Base-by-base conservation (phyloP, 2,329 filamentous ascomycete species). In the Sordariomycetes sp. region DNA sequence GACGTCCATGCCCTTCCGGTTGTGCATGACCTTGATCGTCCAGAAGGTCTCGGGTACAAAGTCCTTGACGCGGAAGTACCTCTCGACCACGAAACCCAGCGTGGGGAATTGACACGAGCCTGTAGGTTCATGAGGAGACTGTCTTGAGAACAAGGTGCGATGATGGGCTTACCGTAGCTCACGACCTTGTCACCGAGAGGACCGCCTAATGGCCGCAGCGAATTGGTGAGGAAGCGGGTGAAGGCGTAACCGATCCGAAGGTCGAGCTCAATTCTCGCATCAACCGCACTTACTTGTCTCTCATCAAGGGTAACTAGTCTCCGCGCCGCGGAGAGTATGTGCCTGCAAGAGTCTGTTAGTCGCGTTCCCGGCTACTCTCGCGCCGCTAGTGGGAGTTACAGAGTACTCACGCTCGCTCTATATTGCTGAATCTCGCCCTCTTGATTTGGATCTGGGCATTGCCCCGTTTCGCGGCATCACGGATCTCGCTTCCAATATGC, bases 71-170 rank as follows among this genome's bases (percentile, higher is more conserved):
- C 89, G 85, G 64, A 96, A 89, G 69, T 97, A 99, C 53, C 92
- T 84, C 69, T 99, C 94, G 7, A 99, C 94, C 1, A 99, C 92
- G 62, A 99, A 99, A 0, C 94, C 94, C 5, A 99, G 77, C 0
- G 94, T 97, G 1, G 94, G 94, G 65, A 99, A 99, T 68, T 99
- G 94, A 63, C 94, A 99, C 3, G 91, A 96, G 15, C 81, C 89
- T 89, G 35, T 22, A 50, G 1, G 20, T 12, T 24, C 20, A 22
- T 50, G n/a, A 50, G 45, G 8, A 3, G 22, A 10, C 20, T 50
- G 20, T 6, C 2, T 20, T 24, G 22, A 12, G 25, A 15, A 15
- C 10, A 2, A n/a, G 1, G 36, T 17, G 12, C 3, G 35, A 35
- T 4, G 54, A 60, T 73, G 62, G n/a, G n/a, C n/a, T n/a, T 73